These are phyloP conservation scores for Loxodes magnus DNA, from an alignment of 73 alveolate species.

Conservation along the genomic window DNA sequence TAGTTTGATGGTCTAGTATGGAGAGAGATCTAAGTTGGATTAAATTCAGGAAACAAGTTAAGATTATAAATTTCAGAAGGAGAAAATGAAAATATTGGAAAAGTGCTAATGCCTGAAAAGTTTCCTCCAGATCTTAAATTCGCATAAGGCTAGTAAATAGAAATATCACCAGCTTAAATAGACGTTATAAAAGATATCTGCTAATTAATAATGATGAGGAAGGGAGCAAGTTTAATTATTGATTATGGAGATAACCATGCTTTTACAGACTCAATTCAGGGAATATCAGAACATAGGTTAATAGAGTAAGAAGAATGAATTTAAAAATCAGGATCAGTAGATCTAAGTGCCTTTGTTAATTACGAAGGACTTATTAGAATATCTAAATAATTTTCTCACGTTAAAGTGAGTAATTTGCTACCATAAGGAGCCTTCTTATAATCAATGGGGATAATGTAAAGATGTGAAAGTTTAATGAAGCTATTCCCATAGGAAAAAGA, in stretches of 20 bases:
- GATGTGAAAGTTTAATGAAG: slow-evolving; percentile 34
- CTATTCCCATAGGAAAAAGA: slow-evolving; percentile 14
- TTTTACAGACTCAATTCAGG: slow-evolving; percentile 57
- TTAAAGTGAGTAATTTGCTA: slow-evolving; percentile 41
- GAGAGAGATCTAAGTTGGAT: slow-evolving; percentile 48
- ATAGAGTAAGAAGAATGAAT: slow-evolving; percentile 36
- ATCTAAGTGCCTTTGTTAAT: slow-evolving; percentile 72
- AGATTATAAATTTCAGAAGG: slow-evolving; percentile 25
- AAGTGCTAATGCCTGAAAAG: slow-evolving; percentile 64
- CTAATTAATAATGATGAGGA: slow-evolving; percentile 23
- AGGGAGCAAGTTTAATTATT: slow-evolving; percentile 58
- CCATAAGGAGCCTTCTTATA: slow-evolving; percentile 69
- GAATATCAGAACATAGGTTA: slow-evolving; percentile 60
- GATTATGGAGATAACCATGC: slow-evolving; percentile 85
- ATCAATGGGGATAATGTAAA: slow-evolving; percentile 60
- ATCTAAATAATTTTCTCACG: slow-evolving; percentile 28
- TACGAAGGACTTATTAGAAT: slow-evolving; percentile 40
- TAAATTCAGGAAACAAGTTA: slow-evolving; percentile 18
- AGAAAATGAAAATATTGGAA: slow-evolving; percentile 40
- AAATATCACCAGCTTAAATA: slow-evolving; percentile 47
- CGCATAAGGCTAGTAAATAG: slow-evolving; percentile 60
- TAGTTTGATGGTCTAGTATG: slow-evolving; percentile 28
- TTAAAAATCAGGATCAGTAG: slow-evolving; percentile 66
- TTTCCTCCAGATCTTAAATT: slow-evolving; percentile 39
- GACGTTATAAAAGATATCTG: slow-evolving; percentile 34